Conservation (phyloP, 2,329 filamentous ascomycete genomes). For the Immersiporthe knoxdaviesiana region DNA sequence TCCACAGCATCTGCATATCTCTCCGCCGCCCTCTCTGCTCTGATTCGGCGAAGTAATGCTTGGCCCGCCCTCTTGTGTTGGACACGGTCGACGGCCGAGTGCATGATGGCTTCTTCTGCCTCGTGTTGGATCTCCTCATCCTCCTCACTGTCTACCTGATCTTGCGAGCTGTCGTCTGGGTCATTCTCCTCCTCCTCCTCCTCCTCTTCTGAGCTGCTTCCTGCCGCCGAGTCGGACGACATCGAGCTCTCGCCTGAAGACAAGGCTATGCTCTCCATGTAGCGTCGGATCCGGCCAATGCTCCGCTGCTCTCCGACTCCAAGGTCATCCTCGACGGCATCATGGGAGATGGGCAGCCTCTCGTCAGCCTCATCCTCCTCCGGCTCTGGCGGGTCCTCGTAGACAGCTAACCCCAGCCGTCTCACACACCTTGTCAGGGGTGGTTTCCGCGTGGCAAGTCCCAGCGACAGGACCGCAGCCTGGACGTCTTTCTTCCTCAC, state of each 20-base stretch:
- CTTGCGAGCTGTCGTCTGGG: conserved; percentile 7
- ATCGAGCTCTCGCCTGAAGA: conserved; percentile 12
- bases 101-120: conserved; percentile 46
- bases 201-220: conserved; percentile 14
- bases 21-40: conserved; percentile 48
- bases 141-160: conserved; percentile 12
- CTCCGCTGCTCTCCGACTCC: conserved; percentile 27
- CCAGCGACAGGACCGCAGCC: conserved; percentile 53
- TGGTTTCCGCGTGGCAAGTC: conserved; percentile 42
- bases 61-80: conserved; percentile 41
- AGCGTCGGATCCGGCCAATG: conserved; percentile 11
- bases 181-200: too few relatives aligned
- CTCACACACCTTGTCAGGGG: conserved; percentile 53
- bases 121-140: conserved; percentile 38
- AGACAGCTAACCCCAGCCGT: conserved; percentile 53
- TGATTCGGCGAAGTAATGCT: conserved; percentile 44
- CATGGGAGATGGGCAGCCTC: conserved; percentile 43
- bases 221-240: conserved; percentile 7
- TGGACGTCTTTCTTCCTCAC: conserved; percentile 51
- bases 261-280: conserved; percentile 14
- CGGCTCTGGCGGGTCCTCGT: conserved; percentile 38
- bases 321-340: conserved; percentile 49
- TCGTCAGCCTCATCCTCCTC: conserved; percentile 34
- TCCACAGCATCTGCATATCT: conserved; percentile 49
- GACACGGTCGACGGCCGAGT: conserved; percentile 46